These are phyloP conservation scores for Silene vulgaris DNA, from an alignment of 179 eudicot genomes.

Conservation along the genomic window DNA sequence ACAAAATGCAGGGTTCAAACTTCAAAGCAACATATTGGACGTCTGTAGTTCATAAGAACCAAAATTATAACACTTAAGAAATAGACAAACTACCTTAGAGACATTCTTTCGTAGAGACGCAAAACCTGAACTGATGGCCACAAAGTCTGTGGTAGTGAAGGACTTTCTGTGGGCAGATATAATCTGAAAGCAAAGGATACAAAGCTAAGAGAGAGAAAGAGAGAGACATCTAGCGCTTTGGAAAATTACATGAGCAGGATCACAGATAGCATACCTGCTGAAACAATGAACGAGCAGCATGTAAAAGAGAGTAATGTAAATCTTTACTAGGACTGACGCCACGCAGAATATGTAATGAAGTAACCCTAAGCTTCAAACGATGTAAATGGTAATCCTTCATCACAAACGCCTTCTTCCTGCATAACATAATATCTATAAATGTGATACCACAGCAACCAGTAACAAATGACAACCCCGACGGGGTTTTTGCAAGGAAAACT, in stretches of 20 bases:
- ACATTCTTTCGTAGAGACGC: constrained; percentile 31
- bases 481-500: no score
- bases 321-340: constrained; percentile 34
- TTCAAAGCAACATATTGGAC: no score
- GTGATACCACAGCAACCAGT: constrained; percentile 7
- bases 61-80: background rate
- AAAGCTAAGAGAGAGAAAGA: background rate
- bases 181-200: constrained; percentile 44
- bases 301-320: constrained; percentile 38
- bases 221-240: background rate
- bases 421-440: constrained; percentile 8
- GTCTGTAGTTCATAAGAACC: background rate
- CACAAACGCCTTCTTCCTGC: constrained; percentile 42
- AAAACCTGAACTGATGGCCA: constrained; percentile 41
- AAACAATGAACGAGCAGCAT: constrained; percentile 58
- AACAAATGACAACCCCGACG: background rate
- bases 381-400: constrained; percentile 55
- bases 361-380: constrained; percentile 58
- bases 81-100: constrained; percentile 35
- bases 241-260: background rate
- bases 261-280: constrained; percentile 50
- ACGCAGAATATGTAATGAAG: constrained; percentile 57
- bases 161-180: constrained; percentile 68
- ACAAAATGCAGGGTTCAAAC: no score
- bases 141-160: constrained; percentile 48